Evolutionary conservation across 1,284 basidiomycete genomes (phyloP).

Genomic region (Pascua guehoae): DNA sequence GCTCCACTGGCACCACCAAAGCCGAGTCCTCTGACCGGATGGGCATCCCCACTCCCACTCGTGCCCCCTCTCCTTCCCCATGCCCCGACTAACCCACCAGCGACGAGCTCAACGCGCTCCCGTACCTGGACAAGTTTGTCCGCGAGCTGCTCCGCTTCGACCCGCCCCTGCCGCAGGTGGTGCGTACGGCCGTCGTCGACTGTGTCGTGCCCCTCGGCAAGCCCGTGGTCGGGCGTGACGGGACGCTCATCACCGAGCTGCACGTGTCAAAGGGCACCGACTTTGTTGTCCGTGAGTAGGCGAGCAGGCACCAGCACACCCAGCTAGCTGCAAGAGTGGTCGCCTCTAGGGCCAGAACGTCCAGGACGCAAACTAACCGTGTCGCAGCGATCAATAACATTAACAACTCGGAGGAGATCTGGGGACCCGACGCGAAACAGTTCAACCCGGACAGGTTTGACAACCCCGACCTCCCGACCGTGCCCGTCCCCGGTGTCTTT

Average conservation of each 20-base stretch:
- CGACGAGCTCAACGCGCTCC: slow-evolving; percentile 51
- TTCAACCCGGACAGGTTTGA: slow-evolving; percentile 53
- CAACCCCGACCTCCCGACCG: slow-evolving; percentile 32
- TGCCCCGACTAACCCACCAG: slow-evolving; percentile 32
- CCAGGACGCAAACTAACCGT: too few species aligned
- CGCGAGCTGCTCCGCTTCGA: slow-evolving; percentile 65
- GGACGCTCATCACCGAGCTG: slow-evolving; percentile 44
- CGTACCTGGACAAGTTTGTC: slow-evolving; percentile 62
- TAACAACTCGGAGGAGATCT: slow-evolving; percentile 60
- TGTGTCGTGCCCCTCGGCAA: slow-evolving; percentile 60
- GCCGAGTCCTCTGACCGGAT: too few species aligned
- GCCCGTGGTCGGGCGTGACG: slow-evolving; percentile 47
- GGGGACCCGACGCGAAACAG: slow-evolving; percentile 65
- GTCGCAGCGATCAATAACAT: slow-evolving; percentile 40
- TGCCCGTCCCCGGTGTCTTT: slow-evolving; percentile 60
- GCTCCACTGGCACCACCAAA: too few species aligned
- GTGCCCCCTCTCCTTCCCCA: too few species aligned
- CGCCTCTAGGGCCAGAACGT: too few species aligned
- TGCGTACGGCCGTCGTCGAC: slow-evolving; percentile 58
- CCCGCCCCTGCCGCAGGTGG: slow-evolving; percentile 63
- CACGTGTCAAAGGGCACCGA: slow-evolving; percentile 36
- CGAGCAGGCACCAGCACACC: too few species aligned
- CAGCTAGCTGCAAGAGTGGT: too few species aligned
- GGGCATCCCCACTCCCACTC: too few species aligned
- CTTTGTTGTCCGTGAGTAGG: slow-evolving; percentile 42